phyloP scores from a whole-genome alignment of 2,329 filamentous ascomycete species.

The Xylaria sp. region DNA sequence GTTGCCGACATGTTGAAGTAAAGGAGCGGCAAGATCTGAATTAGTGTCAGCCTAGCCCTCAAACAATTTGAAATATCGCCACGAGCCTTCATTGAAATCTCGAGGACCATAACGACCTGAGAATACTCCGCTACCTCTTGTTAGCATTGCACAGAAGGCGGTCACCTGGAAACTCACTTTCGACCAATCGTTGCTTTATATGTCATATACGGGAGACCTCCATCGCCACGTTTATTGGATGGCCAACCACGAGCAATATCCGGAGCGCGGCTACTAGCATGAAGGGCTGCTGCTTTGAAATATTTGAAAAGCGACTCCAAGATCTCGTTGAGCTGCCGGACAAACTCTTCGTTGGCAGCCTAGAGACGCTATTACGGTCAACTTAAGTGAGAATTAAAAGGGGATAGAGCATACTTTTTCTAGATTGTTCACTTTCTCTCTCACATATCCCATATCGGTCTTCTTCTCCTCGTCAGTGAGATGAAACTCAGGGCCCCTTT shows the following conservation, averaged over 20 bases:
- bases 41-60: background rate
- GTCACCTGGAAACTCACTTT: slow-evolving; percentile 25
- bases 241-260: slow-evolving; percentile 33
- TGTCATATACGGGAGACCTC: slow-evolving; percentile 27
- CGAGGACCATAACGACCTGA: slow-evolving; percentile 14
- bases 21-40: slow-evolving; percentile 33
- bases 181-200: slow-evolving; percentile 38
- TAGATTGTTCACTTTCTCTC: slow-evolving; percentile 18
- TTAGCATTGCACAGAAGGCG: slow-evolving; percentile 13
- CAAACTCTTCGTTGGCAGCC: slow-evolving; percentile 1
- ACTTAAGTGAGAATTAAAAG: background rate
- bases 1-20: slow-evolving; percentile 26
- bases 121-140: slow-evolving; percentile 35
- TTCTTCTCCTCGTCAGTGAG: slow-evolving; percentile 50
- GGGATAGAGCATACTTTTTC: slow-evolving; percentile 28
- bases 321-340: slow-evolving; percentile 10
- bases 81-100: slow-evolving; percentile 42
- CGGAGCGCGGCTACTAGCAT: slow-evolving; percentile 23
- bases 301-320: slow-evolving; percentile 26
- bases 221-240: slow-evolving; percentile 12
- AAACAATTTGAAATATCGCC: background rate
- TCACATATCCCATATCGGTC: slow-evolving; percentile 35
- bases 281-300: slow-evolving; percentile 11
- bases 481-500: background rate
- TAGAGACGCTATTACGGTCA: slow-evolving; percentile 25